phyloP scores from a whole-genome alignment of 2,329 filamentous ascomycete species.

The Penicillium sp. region DNA sequence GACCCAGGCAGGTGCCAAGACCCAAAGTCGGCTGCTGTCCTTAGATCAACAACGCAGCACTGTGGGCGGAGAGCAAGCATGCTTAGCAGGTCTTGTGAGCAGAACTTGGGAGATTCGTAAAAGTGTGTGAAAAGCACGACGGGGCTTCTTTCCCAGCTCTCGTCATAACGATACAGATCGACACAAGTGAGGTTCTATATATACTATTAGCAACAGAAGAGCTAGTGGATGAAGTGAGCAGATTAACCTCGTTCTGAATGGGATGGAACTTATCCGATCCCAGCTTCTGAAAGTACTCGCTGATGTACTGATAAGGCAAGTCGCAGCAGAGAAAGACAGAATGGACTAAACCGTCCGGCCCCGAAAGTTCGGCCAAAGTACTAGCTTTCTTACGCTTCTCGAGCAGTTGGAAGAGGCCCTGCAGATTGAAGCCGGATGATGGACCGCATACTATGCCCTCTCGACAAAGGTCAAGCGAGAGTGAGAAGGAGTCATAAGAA shows the following conservation, averaged over 20 bases:
- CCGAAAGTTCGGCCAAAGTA: slow-evolving; percentile 51
- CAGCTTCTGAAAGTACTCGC: slow-evolving; percentile 64
- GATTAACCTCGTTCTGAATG: slow-evolving; percentile 53
- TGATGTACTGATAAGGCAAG: slow-evolving; percentile 66
- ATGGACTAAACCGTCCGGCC: slow-evolving; percentile 52
- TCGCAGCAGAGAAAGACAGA: slow-evolving; percentile 68
- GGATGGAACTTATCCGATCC: slow-evolving; percentile 54
- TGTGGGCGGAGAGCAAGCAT: slow-evolving; percentile 33
- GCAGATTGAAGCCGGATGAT: slow-evolving; percentile 64
- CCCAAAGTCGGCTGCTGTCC: slow-evolving; percentile 49
- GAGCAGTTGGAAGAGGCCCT: slow-evolving; percentile 58
- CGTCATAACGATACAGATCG: slow-evolving; percentile 61
- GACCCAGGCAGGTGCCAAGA: slow-evolving; percentile 51
- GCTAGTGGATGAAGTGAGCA: too few relatives aligned
- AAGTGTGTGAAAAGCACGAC: slow-evolving; percentile 47
- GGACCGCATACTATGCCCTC: slow-evolving; percentile 65
- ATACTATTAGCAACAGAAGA: slow-evolving; percentile 1
- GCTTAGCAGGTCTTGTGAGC: slow-evolving; percentile 27
- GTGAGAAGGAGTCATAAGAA: slow-evolving; percentile 58
- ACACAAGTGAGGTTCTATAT: slow-evolving; percentile 55
- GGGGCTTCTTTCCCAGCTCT: slow-evolving; percentile 58
- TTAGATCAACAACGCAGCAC: slow-evolving; percentile 52
- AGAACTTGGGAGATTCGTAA: slow-evolving; percentile 32
- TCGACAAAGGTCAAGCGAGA: slow-evolving; percentile 61
- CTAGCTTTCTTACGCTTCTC: slow-evolving; percentile 54